Evolutionary conservation across 1,284 basidiomycete species (phyloP).

Genomic region (Leccinum colubrinum): DNA sequence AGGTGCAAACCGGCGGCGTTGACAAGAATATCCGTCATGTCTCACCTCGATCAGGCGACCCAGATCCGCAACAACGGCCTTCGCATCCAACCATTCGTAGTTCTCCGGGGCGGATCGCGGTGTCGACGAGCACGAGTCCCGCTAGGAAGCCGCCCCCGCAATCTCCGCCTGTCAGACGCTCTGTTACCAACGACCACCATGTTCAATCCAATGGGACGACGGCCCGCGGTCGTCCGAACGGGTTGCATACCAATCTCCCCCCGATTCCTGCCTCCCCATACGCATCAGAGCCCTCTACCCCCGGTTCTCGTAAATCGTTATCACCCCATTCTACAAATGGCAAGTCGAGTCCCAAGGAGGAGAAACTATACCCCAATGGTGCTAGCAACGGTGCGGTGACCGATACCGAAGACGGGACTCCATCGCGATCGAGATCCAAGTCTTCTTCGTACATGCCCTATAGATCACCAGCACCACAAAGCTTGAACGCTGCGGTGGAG

Average conservation of each 20-base stretch:
- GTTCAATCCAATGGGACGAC: constrained; percentile 24
- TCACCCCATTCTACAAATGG: constrained; percentile 28
- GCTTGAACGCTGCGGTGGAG: constrained; percentile 55
- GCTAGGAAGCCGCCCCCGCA: constrained; percentile 21
- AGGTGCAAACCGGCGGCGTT: constrained; percentile 34
- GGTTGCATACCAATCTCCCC: constrained; percentile 31
- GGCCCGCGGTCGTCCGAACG: constrained; percentile 26
- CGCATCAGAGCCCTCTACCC: constrained; percentile 36
- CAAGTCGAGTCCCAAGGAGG: constrained; percentile 26
- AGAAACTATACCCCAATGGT: constrained; percentile 20
- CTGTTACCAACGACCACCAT: constrained; percentile 33
- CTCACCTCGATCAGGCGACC: constrained; percentile 24
- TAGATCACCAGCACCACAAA: constrained; percentile 50
- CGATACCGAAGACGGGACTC: constrained; percentile 28
- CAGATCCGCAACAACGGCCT: constrained; percentile 23
- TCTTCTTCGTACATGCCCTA: constrained; percentile 48
- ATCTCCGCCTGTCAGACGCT: constrained; percentile 30
- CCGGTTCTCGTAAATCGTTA: constrained; percentile 33
- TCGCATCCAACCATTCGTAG: constrained; percentile 30
- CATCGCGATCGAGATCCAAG: constrained; percentile 40
- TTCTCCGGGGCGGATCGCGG: constrained; percentile 31
- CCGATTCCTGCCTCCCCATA: constrained; percentile 38
- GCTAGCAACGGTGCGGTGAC: constrained; percentile 20
- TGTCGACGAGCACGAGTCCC: constrained; percentile 21
- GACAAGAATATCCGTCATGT: constrained; percentile 32